Base-by-base conservation (phyloP, 805 yeast genomes). In the Yarrowia sp. region DNA sequence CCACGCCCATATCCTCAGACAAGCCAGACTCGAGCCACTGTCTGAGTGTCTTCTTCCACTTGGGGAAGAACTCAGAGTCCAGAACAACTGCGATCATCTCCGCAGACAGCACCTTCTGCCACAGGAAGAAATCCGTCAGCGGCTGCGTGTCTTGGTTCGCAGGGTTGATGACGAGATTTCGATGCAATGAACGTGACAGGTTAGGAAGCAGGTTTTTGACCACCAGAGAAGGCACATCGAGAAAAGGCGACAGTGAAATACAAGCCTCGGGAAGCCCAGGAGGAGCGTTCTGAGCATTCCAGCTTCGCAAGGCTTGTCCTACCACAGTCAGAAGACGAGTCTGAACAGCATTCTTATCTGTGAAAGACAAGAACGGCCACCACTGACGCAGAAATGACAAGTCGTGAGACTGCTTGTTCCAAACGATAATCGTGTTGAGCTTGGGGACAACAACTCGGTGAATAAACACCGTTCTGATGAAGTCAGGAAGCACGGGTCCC, bases 41-140 rank as follows among this genome's bases (percentile, higher is more conserved):
- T 18, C 64, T 64, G 18, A 77, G 66, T 5, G 67, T 67, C 12
- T 64, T 63, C 19, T 66, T 58, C 76, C 78, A 70, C 12, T 78
- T 76, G 62, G 80, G 79, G 66, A 80, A 77, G 18, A 78, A 66
- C 21, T 67, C 71, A 36, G 70, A 65, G 44, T 71, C 74, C 27
- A 81, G 33, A 1, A 80, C 39, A 5, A 46, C 36, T 6, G 65
- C 64, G 16, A 71, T 64, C 12, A 63, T 44, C 14, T 66, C 51
- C 3, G 65, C 38, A 14, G 65, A 36, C 8, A 74, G 64, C 21
- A 61, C 58, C 7, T 61, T 56, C 4, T 66, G 59, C 76, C 77
- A 75, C 13, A 39, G 18, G 14, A 68, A 44, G 1, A 73, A 61
- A 3, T 64, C 59, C 13, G 64, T 61, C 22, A 73, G 32, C 2